Conservation (phyloP, 2,329 filamentous ascomycete species). For the Domatiomyces globalis region DNA sequence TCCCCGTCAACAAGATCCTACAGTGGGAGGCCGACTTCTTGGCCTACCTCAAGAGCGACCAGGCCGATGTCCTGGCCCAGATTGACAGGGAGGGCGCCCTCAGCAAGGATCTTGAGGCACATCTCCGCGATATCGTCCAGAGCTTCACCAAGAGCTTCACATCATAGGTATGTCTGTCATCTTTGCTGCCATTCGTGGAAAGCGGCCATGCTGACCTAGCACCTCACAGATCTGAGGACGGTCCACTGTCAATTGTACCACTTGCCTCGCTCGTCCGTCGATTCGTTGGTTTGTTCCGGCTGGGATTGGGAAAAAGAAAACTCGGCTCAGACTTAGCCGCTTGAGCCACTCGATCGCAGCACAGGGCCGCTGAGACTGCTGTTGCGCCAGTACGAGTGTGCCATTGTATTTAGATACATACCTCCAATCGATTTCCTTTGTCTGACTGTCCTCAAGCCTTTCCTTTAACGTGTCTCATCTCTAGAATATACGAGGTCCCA, state of each 20-base stretch:
- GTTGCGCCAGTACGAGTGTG: slow-evolving; percentile 7
- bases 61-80: slow-evolving; percentile 64
- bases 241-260: slow-evolving; percentile 12
- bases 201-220: not conserved
- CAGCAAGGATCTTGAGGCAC: slow-evolving; percentile 70
- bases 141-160: slow-evolving; percentile 93
- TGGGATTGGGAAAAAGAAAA: slow-evolving; percentile 1
- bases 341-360: slow-evolving; percentile 6
- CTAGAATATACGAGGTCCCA: too few relatives aligned
- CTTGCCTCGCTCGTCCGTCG: slow-evolving; percentile 9
- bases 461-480: too few relatives aligned
- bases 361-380: slow-evolving; percentile 3
- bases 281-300: not conserved
- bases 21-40: slow-evolving; percentile 93
- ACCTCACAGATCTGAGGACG: slow-evolving; percentile 3
- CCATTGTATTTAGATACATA: slow-evolving; percentile 16
- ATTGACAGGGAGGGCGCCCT: slow-evolving; percentile 94
- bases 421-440: slow-evolving; percentile 13
- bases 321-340: slow-evolving; percentile 6
- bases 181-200: not conserved
- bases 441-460: not conserved
- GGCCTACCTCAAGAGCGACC: slow-evolving; percentile 78
- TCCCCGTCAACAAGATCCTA: slow-evolving; percentile 84
- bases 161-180: slow-evolving; percentile 20
- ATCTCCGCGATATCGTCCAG: slow-evolving; percentile 53